Evolutionary conservation across 2,329 filamentous ascomycete species (phyloP), one percentile per base, ranked within the genome.

Genomic region (Gnomoniopsis sp.): DNA sequence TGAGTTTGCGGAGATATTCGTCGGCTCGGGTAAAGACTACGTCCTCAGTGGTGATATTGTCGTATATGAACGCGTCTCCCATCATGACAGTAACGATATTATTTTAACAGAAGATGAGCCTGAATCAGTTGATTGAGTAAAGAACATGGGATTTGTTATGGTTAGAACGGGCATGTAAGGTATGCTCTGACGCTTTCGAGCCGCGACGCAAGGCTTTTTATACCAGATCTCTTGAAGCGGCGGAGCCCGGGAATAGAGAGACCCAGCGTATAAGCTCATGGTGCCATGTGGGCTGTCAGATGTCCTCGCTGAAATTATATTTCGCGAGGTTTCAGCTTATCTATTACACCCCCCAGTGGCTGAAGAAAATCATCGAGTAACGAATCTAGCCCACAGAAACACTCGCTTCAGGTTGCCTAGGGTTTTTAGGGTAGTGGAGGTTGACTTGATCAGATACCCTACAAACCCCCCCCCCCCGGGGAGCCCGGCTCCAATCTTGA

Each of bases 11-110:
- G 60, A 71, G 68, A 23, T 66, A 63, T 14, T 67, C 62, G 10
- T 66, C 70, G 21, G 70, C 69, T 38, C 67, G 59, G 12, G 62
- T 61, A 55, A 72, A 70, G 43, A 67, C 63, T 1, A 71, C 59
- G 47, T 72, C 67, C 2, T 63, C 53, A 19, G 63, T 54, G 26
- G 60, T 61, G 23, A 62, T 60, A 52, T 62, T 65, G 36, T 53
- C 63, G 62, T 46, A 46, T 46, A 57, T 55, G 49, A 48, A 50
- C 15, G 50, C 15, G 38, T 60, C 53, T 15, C 47, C 53, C 55
- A 60, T 62, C 3, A 26, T 21, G 6, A 44, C 34, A 34, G n/a
- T 1, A n/a, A n/a, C 1, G 1, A 23, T 2, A 26, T 30, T 26
- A 36, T 17, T 26, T 14, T 48, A 17, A 33, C 22, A n/a, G 21